These are phyloP conservation scores for Calonectria hawksworthii DNA, from an alignment of 2,329 filamentous ascomycete genomes.

Conservation along the genomic window DNA sequence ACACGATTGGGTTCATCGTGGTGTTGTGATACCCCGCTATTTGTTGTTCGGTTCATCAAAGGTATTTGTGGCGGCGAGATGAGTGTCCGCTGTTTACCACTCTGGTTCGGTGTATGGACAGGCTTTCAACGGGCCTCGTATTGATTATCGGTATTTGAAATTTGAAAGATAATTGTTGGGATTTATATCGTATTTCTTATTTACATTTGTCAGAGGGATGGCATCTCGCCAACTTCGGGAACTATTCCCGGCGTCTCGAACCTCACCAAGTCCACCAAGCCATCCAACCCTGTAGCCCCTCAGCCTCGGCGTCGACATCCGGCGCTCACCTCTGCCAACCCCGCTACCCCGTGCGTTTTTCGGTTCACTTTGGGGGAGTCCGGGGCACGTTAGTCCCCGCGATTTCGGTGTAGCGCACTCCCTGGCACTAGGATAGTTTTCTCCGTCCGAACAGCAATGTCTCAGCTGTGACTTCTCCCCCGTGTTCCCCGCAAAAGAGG, in stretches of 20 bases:
- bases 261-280: background rate
- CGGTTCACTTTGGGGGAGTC: background rate
- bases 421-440: background rate
- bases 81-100: background rate
- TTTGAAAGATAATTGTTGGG: background rate
- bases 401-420: background rate
- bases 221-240: constrained; percentile 8
- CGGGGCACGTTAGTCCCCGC: background rate
- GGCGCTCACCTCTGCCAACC: background rate
- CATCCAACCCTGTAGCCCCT: background rate
- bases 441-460: no score
- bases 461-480: background rate
- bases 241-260: background rate
- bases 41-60: background rate
- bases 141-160: background rate
- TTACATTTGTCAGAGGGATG: background rate
- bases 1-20: background rate
- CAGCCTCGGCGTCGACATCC: constrained; percentile 6
- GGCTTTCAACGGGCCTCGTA: background rate
- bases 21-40: background rate
- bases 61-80: background rate
- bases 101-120: background rate
- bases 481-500: constrained; percentile 1
- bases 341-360: background rate
- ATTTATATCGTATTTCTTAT: background rate